Base-by-base conservation (phyloP, 805 yeast genomes). In the Candida krabiensis region DNA sequence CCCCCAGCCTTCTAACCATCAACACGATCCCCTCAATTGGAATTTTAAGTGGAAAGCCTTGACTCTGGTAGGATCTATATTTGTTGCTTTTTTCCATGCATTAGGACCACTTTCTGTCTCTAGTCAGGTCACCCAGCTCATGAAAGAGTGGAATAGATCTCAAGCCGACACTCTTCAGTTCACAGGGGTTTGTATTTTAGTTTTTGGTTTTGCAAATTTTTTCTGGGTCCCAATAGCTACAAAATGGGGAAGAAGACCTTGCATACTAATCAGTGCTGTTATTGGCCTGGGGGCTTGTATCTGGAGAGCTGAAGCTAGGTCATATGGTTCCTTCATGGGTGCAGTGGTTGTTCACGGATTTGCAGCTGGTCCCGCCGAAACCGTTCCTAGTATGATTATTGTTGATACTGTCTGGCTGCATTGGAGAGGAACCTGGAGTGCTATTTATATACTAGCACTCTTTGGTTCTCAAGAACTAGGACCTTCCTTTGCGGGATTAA, bases 171-270 rank as follows among this genome's bases (percentile, higher is more conserved):
- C 32, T 14, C 22, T 38, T 14, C 33, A 38, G 11, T 38, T 38
- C 19, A 38, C 37, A 8, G 41, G 41, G 18, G 27, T 33, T 17
- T 38, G 35, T 38, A 31, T 38, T 11, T 24, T 38, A n/a, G 41
- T 38, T n/a, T 38, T 38, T 31, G 41, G 41, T 2, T 38, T 38
- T 28, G 26, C 41, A n/a, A 38, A 38, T 13, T 38, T 38, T 23
- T 32, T 38, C 14, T 38, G 41, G 41, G 41, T 38, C 19, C 41
- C 41, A 4, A 37, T 19, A 30, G 41, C n/a, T n/a, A n/a, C n/a
- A n/a, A n/a, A n/a, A n/a, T n/a, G n/a, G n/a, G n/a, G n/a, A n/a
- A n/a, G n/a, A 38, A 27, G 41, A 19, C 38, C 38, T 7, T 33
- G 33, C 12, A 18, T 28, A 16, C n/a, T 38, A n/a, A 19, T 33